phyloP scores from a whole-genome alignment of 2,329 filamentous ascomycete species.

The Botryosphaeria agaves region DNA sequence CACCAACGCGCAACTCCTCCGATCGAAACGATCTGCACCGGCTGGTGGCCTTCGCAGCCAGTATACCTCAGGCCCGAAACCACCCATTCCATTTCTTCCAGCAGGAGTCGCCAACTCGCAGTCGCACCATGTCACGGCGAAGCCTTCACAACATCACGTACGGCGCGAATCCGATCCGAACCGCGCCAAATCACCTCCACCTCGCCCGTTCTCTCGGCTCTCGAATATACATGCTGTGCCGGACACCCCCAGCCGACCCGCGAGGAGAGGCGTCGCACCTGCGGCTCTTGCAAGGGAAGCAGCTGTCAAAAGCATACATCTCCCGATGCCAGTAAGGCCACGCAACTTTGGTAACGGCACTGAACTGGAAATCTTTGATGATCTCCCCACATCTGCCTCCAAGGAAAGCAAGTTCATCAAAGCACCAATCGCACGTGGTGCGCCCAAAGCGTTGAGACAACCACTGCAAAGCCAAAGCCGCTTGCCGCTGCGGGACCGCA shows the following conservation, averaged over 20 bases:
- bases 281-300: slow-evolving; percentile 33
- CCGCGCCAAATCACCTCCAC: slow-evolving; percentile 26
- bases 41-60: slow-evolving; percentile 29
- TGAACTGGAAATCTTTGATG: slow-evolving; percentile 86
- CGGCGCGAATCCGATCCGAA: slow-evolving; percentile 66
- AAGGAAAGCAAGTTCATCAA: slow-evolving; percentile 72
- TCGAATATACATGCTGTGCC: slow-evolving; percentile 21
- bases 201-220: slow-evolving; percentile 28
- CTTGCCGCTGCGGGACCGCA: slow-evolving; percentile 22
- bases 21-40: slow-evolving; percentile 43
- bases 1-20: slow-evolving; percentile 36
- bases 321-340: slow-evolving; percentile 22
- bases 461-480: slow-evolving; percentile 28
- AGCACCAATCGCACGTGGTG: slow-evolving; percentile 52
- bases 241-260: slow-evolving; percentile 29
- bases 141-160: slow-evolving; percentile 51
- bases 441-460: slow-evolving; percentile 43
- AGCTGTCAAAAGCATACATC: slow-evolving; percentile 12
- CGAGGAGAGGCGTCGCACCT: slow-evolving; percentile 28
- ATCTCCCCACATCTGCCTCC: slow-evolving; percentile 73
- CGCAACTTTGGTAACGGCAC: slow-evolving; percentile 80
- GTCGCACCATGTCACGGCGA: slow-evolving; percentile 62
- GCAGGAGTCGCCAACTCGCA: slow-evolving; percentile 56
- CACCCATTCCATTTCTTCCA: slow-evolving; percentile 59
- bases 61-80: slow-evolving; percentile 38